Percentiles rank a stretch among this genome's conserved stretches.
Evolutionary conservation across 1,139 yeast genomes (phyloP).

Genomic region (Sugiyamaella xylanicola): DNA sequence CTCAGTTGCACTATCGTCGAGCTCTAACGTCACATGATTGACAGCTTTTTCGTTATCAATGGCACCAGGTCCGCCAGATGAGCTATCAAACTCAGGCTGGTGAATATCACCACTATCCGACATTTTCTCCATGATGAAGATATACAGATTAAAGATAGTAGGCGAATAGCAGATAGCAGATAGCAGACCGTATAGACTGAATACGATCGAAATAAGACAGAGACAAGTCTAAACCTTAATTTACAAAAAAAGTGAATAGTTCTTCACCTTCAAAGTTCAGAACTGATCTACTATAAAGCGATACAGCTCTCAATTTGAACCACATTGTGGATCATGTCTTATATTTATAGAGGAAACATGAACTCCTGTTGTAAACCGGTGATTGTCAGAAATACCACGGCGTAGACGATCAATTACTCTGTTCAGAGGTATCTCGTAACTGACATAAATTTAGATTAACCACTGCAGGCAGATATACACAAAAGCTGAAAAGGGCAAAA

Average conservation of each 20-base stretch:
- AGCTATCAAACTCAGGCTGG: neutral
- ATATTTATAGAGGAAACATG: neutral
- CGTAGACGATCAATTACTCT: constrained; percentile 10
- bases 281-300: neutral
- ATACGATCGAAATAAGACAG: too few relatives aligned
- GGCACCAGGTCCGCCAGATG: neutral
- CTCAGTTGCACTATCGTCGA: constrained; percentile 14
- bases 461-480: neutral
- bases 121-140: neutral
- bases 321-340: neutral
- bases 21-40: constrained; percentile 7
- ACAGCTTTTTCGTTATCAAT: neutral
- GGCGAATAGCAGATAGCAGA: too few relatives aligned
- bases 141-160: neutral
- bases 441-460: neutral
- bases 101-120: neutral
- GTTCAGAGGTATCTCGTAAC: constrained; percentile 1
- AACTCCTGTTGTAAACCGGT: neutral
- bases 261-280: neutral
- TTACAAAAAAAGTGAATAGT: neutral
- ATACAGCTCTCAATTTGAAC: neutral
- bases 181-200: too few relatives aligned
- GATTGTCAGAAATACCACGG: constrained; percentile 7
- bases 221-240: neutral
- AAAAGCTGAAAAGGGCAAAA: neutral